These are phyloP conservation scores for Nyctanthes arbortristis DNA, from an alignment of 257 asterid species.

Conservation along the genomic window DNA sequence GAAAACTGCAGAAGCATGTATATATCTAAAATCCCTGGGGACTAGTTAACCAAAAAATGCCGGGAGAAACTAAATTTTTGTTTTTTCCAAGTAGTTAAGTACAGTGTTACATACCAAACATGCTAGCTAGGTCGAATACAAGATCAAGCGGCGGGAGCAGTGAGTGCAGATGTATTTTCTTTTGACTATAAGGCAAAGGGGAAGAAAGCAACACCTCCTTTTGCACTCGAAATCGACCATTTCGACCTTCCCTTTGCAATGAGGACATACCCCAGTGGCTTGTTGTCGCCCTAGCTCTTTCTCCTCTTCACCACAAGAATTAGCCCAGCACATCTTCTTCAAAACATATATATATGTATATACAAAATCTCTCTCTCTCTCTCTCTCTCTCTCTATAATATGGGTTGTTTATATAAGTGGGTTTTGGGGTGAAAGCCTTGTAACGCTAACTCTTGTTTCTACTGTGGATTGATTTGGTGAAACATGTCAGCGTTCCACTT, in stretches of 20 bases:
- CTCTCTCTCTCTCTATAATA: no score
- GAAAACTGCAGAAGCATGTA: background rate
- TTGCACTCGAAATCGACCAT: conserved; percentile 34
- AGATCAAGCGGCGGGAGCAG: conserved; percentile 32
- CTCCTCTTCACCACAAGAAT: conserved; percentile 38
- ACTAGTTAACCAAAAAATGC: background rate
- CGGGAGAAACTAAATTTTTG: background rate
- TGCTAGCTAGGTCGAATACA: conserved; percentile 4
- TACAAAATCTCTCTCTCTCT: no score
- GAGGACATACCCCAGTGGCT: conserved; percentile 35
- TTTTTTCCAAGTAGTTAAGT: background rate
- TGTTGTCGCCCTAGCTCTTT: conserved; percentile 26
- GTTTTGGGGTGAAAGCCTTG: background rate
- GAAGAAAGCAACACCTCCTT: conserved; percentile 30
- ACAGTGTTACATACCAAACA: background rate
- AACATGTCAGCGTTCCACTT: no score
- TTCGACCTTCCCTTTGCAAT: conserved; percentile 38
- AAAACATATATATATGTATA: background rate
- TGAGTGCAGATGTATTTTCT: conserved; percentile 31
- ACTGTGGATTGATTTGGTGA: background rate
- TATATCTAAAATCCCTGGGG: background rate
- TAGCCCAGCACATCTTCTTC: conserved; percentile 25
- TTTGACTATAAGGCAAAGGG: conserved; percentile 36
- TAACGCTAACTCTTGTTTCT: background rate
- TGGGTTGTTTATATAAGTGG: background rate